Percentiles rank a stretch among this genome's conserved stretches.
Conservation (phyloP, 495 filamentous ascomycete genomes). For the Aspergillus panamensis region DNA sequence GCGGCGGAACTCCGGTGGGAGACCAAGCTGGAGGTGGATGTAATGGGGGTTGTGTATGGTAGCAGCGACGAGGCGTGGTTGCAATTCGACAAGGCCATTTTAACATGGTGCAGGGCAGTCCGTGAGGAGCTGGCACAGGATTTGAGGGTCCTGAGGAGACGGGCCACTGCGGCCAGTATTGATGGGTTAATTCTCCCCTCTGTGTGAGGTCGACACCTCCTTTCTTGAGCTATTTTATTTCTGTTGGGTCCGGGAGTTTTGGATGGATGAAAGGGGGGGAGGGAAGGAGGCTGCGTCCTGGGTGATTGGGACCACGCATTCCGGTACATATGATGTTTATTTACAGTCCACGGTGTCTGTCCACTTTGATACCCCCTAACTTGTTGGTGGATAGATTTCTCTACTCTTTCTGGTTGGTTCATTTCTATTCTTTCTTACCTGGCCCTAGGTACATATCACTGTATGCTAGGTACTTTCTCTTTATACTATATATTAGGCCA, state of each 20-base stretch:
- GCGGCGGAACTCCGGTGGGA: conserved; percentile 95
- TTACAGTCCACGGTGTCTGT: conserved; percentile 22
- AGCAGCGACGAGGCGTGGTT: conserved; percentile 64
- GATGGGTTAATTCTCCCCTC: conserved; percentile 14
- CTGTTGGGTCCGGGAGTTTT: neutral
- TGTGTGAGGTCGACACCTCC: conserved; percentile 1
- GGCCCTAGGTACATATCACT: no score
- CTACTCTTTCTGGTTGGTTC: neutral
- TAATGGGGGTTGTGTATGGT: conserved; percentile 76
- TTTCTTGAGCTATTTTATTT: neutral
- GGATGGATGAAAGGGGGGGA: neutral
- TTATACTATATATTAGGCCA: no score
- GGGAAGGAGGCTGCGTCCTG: conserved; percentile 1
- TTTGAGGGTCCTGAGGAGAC: conserved; percentile 12
- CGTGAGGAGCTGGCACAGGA: conserved; percentile 64
- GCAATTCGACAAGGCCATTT: conserved; percentile 73
- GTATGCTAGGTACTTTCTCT: no score
- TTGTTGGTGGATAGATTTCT: conserved; percentile 13
- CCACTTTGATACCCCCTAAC: conserved; percentile 30
- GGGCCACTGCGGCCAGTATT: conserved; percentile 18
- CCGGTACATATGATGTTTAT: conserved; percentile 19
- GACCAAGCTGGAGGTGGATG: conserved; percentile 76
- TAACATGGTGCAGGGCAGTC: conserved; percentile 73
- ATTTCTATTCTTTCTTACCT: no score
- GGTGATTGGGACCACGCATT: conserved; percentile 25